A percentile compares a stretch with the other conserved stretches of the same genome.
Conservation (phyloP, 768 basidiomycete species). For the Russula virescens region DNA sequence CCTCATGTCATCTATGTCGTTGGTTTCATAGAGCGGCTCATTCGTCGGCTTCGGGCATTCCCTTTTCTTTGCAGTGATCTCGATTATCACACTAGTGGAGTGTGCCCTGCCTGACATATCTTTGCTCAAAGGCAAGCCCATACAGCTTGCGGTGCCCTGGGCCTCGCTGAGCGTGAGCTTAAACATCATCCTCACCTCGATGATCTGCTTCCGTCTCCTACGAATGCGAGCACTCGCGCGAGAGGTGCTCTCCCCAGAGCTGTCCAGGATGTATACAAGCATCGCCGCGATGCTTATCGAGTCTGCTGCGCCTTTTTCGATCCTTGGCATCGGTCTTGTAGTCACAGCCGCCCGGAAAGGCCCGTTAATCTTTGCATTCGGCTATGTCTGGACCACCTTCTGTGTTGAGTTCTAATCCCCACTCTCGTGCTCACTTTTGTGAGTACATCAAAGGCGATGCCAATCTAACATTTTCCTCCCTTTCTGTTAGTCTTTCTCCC, state of each 20-base stretch:
- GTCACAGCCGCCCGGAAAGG: slow-evolving; percentile 35
- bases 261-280: slow-evolving; percentile 35
- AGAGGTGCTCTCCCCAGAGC: not conserved
- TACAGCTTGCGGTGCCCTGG: too few species aligned
- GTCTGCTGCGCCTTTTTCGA: too few species aligned
- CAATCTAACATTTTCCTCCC: too few species aligned
- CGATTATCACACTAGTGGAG: too few species aligned
- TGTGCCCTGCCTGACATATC: slow-evolving; percentile 15
- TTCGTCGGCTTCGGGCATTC: too few species aligned
- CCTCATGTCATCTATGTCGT: not conserved
- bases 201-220: too few species aligned
- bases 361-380: slow-evolving; percentile 32
- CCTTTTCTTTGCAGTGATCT: too few species aligned
- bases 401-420: slow-evolving; percentile 31
- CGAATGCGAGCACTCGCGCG: slow-evolving; percentile 16
- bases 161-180: too few species aligned
- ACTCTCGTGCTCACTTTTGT: not conserved
- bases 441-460: too few species aligned
- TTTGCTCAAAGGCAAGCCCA: too few species aligned
- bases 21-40: not conserved
- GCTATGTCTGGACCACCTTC: slow-evolving; percentile 40
- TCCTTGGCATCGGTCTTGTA: slow-evolving; percentile 35
- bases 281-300: slow-evolving; percentile 29
- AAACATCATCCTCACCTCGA: too few species aligned
- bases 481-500: not conserved